phyloP scores from a whole-genome alignment of 805 yeast genomes.

The Candida easanensis region DNA sequence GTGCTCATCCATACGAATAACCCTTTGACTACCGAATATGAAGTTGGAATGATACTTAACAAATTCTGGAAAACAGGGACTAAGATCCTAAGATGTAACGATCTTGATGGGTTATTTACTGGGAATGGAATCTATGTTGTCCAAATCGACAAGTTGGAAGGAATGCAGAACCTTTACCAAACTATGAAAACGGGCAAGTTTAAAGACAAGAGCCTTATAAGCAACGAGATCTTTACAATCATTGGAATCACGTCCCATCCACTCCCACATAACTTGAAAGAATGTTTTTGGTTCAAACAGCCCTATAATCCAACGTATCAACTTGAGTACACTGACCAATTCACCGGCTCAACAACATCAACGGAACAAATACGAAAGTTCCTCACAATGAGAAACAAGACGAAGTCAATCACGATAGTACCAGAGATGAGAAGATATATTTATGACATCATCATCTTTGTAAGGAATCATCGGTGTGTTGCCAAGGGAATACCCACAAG shows the following conservation, averaged over 20 bases:
- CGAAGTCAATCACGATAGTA: slow-evolving; percentile 29
- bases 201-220: not conserved
- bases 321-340: slow-evolving; percentile 2
- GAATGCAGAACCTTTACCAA: slow-evolving; percentile 4
- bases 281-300: slow-evolving; percentile 33
- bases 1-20: slow-evolving; percentile 26
- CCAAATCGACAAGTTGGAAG: slow-evolving; percentile 11
- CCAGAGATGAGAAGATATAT: slow-evolving; percentile 53
- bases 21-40: slow-evolving; percentile 13
- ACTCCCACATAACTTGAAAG: slow-evolving; percentile 20
- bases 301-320: slow-evolving; percentile 20
- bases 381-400: not conserved
- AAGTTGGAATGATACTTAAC: slow-evolving; percentile 16
- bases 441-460: slow-evolving; percentile 51
- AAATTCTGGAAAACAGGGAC: slow-evolving; percentile 13
- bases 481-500: slow-evolving; percentile 49
- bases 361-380: slow-evolving; percentile 4
- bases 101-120: not conserved
- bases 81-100: not conserved
- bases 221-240: slow-evolving; percentile 16
- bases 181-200: slow-evolving; percentile 4
- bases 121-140: slow-evolving; percentile 9
- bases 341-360: not conserved
- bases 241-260: slow-evolving; percentile 19
- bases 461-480: slow-evolving; percentile 55